Evolutionary conservation across 495 filamentous ascomycete genomes (phyloP).

Genomic region (Penicillium pulvis): DNA sequence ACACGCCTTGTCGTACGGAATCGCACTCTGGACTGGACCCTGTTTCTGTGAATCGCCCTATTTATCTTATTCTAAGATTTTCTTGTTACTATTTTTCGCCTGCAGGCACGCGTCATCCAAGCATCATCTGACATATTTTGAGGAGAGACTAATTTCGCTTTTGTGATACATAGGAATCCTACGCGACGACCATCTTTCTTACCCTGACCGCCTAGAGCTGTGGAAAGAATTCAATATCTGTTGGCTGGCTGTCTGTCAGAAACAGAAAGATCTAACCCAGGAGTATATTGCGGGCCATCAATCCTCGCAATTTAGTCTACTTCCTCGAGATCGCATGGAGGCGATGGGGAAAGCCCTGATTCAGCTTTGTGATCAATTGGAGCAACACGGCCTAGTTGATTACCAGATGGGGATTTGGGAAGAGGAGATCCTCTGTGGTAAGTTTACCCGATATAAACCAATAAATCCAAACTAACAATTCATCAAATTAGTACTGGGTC

Average conservation of each 20-base stretch:
- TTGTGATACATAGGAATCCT: slow-evolving; percentile 58
- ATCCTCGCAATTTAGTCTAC: slow-evolving; percentile 62
- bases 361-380: slow-evolving; percentile 79
- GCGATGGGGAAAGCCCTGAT: slow-evolving; percentile 82
- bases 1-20: slow-evolving; percentile 15
- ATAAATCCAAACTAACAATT: not conserved
- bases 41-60: slow-evolving; percentile 4
- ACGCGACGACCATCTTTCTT: slow-evolving; percentile 72
- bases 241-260: slow-evolving; percentile 86
- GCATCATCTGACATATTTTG: slow-evolving; percentile 19
- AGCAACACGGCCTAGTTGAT: slow-evolving; percentile 88
- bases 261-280: slow-evolving; percentile 75
- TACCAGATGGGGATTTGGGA: slow-evolving; percentile 98
- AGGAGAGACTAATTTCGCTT: slow-evolving; percentile 29
- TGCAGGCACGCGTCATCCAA: slow-evolving; percentile 26
- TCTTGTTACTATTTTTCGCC: slow-evolving; percentile 8
- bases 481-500: slow-evolving; percentile 55
- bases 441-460: slow-evolving; percentile 28
- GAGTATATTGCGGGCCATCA: slow-evolving; percentile 60
- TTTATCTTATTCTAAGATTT: slow-evolving; percentile 4
- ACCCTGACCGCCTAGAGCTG: slow-evolving; percentile 71
- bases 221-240: slow-evolving; percentile 96
- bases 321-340: slow-evolving; percentile 69
- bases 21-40: slow-evolving; percentile 21
- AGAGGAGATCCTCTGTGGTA: slow-evolving; percentile 85